Evolutionary conservation across 2,329 filamentous ascomycete genomes (phyloP), one percentile per base, ranked within the genome.

Genomic region (Alternaria sp.): DNA sequence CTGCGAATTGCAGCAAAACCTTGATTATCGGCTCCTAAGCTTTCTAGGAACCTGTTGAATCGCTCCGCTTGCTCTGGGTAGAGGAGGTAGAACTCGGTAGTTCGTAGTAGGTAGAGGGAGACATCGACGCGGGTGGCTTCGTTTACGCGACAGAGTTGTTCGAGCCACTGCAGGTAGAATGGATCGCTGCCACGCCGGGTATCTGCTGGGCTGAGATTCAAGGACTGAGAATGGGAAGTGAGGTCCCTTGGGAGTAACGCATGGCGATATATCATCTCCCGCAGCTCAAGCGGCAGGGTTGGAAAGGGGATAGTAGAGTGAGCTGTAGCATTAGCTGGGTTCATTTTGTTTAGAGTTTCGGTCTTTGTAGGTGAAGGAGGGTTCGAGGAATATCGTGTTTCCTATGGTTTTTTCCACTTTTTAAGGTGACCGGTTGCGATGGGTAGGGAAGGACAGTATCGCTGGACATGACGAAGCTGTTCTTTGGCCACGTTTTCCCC

Each of bases 91-190:
- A 60, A 54, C 14, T 48, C 44, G 5, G 54, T 39, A 7, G 26
- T 51, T 2, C 54, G 51, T 23, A 58, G 53, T 7, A 54, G 51
- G 13, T 33, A 41, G 5, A 59, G 49, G 2, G 56, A 36, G 8
- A 57, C 56, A 9, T 60, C 56, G 40, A 56, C 24, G 10, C 60
- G 56, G 3, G 52, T 54, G 13, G 54, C 52, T 51, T 62, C 39
- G 39, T 60, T 54, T 28, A 57, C 44, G 39, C 40, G 52, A 31
- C 49, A 60, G 5, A 62, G 40, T 3, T 34, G 28, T 24, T 51
- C 39, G 14, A 62, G 56, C 37, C 54, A 62, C 14, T 40, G 42
- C 6, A 54, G 44, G 34, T 37, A 54, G 8, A 17, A 17, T 5
- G 49, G 42, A 23, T 40, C 29, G 44, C 28, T 14, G 17, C 40